phyloP scores from a whole-genome alignment of 495 filamentous ascomycete species.

The Penicillium longicatenatum region DNA sequence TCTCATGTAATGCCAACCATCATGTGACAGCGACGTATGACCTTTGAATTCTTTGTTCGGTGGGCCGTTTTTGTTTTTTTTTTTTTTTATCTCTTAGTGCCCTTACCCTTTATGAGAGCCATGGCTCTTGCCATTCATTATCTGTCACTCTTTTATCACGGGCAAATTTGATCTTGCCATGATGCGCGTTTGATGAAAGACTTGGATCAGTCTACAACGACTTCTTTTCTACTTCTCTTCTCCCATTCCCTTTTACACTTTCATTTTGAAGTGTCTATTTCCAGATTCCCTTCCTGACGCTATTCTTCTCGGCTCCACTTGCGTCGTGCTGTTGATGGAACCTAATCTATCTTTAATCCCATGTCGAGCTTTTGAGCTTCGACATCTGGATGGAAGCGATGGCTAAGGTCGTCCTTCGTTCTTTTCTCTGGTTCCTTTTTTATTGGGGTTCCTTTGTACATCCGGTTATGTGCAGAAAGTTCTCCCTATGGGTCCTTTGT shows the following conservation, averaged over 20 bases:
- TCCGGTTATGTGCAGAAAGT: slow-evolving; percentile 28
- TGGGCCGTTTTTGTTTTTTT: slow-evolving; percentile 10
- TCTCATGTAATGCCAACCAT: slow-evolving; percentile 51
- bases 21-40: slow-evolving; percentile 48
- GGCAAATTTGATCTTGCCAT: slow-evolving; percentile 11
- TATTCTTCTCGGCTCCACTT: background rate
- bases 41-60: slow-evolving; percentile 14
- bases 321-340: background rate
- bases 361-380: background rate
- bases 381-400: background rate
- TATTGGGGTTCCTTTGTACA: slow-evolving; percentile 21
- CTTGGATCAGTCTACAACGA: slow-evolving; percentile 30
- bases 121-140: slow-evolving; percentile 20
- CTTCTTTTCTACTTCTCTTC: slow-evolving; percentile 18
- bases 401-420: slow-evolving; percentile 7
- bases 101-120: background rate
- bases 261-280: slow-evolving; percentile 7
- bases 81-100: slow-evolving; percentile 2
- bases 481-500: slow-evolving; percentile 1
- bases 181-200: slow-evolving; percentile 27
- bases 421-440: slow-evolving; percentile 3
- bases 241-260: slow-evolving; percentile 4
- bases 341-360: slow-evolving; percentile 5
- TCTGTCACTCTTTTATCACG: slow-evolving; percentile 14
- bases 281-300: background rate